These are phyloP conservation scores for Amylocarpus encephaloides DNA, from an alignment of 2,329 filamentous ascomycete species.

Conservation along the genomic window DNA sequence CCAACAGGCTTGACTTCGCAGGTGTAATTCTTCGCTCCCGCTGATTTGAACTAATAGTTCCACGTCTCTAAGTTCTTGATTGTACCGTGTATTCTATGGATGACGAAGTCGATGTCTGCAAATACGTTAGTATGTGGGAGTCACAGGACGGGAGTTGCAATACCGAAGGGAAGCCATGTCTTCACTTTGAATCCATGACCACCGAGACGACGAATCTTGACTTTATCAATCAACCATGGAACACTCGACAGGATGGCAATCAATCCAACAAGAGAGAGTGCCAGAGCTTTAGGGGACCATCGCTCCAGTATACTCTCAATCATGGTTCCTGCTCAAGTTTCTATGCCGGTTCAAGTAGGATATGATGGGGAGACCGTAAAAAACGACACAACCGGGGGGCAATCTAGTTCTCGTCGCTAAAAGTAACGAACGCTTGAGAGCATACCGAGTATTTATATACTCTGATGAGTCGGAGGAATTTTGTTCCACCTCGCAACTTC, in stretches of 20 bases:
- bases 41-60: slow-evolving; percentile 43
- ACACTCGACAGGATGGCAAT: slow-evolving; percentile 27
- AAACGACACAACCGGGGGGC: too few relatives aligned
- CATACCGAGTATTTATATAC: not conserved
- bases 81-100: slow-evolving; percentile 46
- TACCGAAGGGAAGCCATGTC: slow-evolving; percentile 42
- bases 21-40: slow-evolving; percentile 43
- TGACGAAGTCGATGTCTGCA: slow-evolving; percentile 59
- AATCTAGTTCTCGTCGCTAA: too few relatives aligned
- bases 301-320: slow-evolving; percentile 34
- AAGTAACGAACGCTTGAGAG: not conserved
- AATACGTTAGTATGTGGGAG: not conserved
- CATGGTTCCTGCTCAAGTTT: slow-evolving; percentile 13
- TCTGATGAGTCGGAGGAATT: slow-evolving; percentile 12
- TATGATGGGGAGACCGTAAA: too few relatives aligned
- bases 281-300: slow-evolving; percentile 34
- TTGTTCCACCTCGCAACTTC: slow-evolving; percentile 17
- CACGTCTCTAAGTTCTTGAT: slow-evolving; percentile 56
- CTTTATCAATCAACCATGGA: slow-evolving; percentile 36
- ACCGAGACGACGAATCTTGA: slow-evolving; percentile 42
- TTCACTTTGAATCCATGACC: slow-evolving; percentile 35
- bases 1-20: slow-evolving; percentile 42
- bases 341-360: not conserved
- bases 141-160: slow-evolving; percentile 11
- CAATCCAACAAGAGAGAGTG: slow-evolving; percentile 12